Conservation (phyloP, 169 alveolate species). For the Gregarina niphandrodes region DNA sequence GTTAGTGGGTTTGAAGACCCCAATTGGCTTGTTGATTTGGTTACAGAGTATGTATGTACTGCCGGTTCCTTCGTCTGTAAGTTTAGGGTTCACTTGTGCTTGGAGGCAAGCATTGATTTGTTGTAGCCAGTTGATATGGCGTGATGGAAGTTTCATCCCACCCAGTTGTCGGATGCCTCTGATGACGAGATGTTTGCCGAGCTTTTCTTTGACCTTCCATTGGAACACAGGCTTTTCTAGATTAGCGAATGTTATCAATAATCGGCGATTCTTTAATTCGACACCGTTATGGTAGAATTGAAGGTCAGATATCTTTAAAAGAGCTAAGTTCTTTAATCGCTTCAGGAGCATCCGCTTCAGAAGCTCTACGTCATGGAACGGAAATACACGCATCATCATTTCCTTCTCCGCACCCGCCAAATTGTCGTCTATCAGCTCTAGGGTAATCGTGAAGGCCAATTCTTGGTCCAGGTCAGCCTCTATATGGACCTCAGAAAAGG, state of each 20-base stretch:
- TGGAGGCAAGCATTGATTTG: constrained; percentile 61
- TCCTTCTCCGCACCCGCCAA: no score
- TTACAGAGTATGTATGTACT: constrained; percentile 77
- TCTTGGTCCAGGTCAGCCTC: no score
- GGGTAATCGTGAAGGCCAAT: no score
- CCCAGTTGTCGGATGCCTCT: constrained; percentile 25
- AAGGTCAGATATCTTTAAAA: constrained; percentile 40
- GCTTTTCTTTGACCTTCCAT: constrained; percentile 24
- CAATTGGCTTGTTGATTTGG: constrained; percentile 52
- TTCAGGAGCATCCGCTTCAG: constrained; percentile 50
- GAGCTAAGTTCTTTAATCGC: constrained; percentile 39
- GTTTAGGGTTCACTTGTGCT: constrained; percentile 70
- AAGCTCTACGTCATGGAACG: constrained; percentile 58
- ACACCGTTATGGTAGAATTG: constrained; percentile 52
- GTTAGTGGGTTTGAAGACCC: constrained; percentile 87
- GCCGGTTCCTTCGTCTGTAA: constrained; percentile 90
- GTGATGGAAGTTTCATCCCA: constrained; percentile 22
- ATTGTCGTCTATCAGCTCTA: no score
- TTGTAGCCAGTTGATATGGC: constrained; percentile 34
- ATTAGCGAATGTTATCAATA: constrained; percentile 47
- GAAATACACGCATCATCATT: no score
- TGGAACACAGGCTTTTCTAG: constrained; percentile 25
- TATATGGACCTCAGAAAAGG: no score
- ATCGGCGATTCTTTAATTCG: constrained; percentile 55
- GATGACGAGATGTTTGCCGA: constrained; percentile 21